These are phyloP conservation scores for Senna siamea DNA, from an alignment of 306 rosid species.

Conservation along the genomic window DNA sequence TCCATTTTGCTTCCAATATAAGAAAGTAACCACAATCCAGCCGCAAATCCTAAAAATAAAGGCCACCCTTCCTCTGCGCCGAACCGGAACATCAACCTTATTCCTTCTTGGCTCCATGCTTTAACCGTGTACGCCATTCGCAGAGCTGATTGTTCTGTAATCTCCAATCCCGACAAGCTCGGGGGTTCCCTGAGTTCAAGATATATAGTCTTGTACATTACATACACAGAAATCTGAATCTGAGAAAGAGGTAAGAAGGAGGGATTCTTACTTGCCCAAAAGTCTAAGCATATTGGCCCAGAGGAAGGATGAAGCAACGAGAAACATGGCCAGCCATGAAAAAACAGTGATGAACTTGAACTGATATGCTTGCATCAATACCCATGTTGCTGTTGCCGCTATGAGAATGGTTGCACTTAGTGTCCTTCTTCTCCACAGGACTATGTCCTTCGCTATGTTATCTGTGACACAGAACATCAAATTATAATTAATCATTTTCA, in stretches of 20 bases:
- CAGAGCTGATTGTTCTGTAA: constrained; percentile 43
- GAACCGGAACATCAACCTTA: constrained; percentile 49
- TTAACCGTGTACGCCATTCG: constrained; percentile 35
- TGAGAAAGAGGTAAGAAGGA: not conserved
- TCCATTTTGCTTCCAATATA: constrained; percentile 47
- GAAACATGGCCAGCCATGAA: constrained; percentile 55
- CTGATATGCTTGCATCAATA: constrained; percentile 52
- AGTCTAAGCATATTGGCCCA: constrained; percentile 58
- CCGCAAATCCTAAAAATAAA: constrained; percentile 44
- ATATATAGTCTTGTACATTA: not conserved
- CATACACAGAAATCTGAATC: not conserved
- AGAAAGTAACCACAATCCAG: constrained; percentile 55
- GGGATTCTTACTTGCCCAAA: constrained; percentile 53
- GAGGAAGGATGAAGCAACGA: constrained; percentile 53
- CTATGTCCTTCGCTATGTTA: constrained; percentile 40
- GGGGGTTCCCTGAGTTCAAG: constrained; percentile 53
- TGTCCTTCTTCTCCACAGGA: constrained; percentile 63
- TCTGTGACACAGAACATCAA: constrained; percentile 39
- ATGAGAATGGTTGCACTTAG: constrained; percentile 39
- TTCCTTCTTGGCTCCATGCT: constrained; percentile 51
- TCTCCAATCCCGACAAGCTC: constrained; percentile 40
- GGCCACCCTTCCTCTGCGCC: constrained; percentile 49
- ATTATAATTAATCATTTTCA: too few relatives aligned
- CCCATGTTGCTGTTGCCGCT: constrained; percentile 61
- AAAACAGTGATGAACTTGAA: constrained; percentile 60